These are phyloP conservation scores for Piper betle DNA, from an alignment of 164 flowering plant species.

Conservation along the genomic window DNA sequence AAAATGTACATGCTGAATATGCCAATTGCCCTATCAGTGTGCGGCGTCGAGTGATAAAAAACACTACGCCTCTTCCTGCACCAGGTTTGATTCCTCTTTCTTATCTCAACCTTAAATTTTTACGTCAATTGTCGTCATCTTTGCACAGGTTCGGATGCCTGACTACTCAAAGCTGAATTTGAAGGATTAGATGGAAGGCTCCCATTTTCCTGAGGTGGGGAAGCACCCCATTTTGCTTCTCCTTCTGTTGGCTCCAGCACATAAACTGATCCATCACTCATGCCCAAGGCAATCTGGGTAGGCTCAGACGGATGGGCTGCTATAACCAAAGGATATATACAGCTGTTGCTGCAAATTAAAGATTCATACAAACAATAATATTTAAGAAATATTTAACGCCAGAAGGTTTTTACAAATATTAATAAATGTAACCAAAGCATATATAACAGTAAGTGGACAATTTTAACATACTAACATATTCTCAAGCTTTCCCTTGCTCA, in stretches of 20 bases:
- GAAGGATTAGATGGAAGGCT: slow-evolving; percentile 20
- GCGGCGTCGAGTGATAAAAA: slow-evolving; percentile 5
- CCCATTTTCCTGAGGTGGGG: slow-evolving; percentile 45
- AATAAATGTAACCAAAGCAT: no score
- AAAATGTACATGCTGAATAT: not conserved
- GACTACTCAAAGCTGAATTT: slow-evolving; percentile 47
- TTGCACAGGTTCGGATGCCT: slow-evolving; percentile 39
- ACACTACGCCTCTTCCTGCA: slow-evolving; percentile 6
- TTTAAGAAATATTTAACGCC: not conserved
- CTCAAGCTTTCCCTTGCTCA: no score
- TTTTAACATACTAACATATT: no score
- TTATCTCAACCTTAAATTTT: not conserved
- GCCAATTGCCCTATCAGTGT: not conserved
- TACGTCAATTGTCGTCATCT: not conserved
- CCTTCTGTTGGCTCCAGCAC: slow-evolving; percentile 53
- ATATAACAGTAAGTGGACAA: no score
- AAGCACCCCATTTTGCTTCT: slow-evolving; percentile 51
- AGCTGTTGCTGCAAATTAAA: slow-evolving; percentile 14
- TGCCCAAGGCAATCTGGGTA: slow-evolving; percentile 58
- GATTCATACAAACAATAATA: not conserved
- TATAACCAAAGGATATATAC: slow-evolving; percentile 41
- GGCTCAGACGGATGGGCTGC: slow-evolving; percentile 67
- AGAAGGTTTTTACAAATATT: no score
- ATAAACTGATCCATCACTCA: slow-evolving; percentile 59
- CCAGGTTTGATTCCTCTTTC: not conserved